Evolutionary conservation across 805 yeast species (phyloP), one percentile per base, ranked within the genome.

Genomic region (Teunomyces pallodes): DNA sequence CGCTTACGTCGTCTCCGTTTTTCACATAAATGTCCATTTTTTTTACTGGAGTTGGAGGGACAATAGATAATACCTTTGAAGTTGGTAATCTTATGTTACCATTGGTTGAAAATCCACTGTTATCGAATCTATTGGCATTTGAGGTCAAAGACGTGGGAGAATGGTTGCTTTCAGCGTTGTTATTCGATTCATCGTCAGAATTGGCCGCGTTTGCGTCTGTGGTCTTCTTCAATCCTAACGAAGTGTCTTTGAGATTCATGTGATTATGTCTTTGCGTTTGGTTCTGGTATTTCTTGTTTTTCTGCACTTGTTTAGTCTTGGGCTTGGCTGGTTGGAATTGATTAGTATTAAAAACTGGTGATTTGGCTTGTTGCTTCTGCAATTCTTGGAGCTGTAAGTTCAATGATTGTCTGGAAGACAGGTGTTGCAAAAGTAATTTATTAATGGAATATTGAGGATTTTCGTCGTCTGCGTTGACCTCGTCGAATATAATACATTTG

Each of bases 1-100:
- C 47, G 46, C 33, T 45, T 24, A 14, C 46, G 14, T 35, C 42
- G 39, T 41, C 44, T n/a, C 46, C 54, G 26, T 49, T 54, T 46
- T 50, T 54, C 36, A 64, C 49, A 10, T 53, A 57, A 51, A 59
- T 60, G 31, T 80, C 84, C 76, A 83, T 76, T 52, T 80, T 83
- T 59, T 79, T 84, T 7, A 81, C 82, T 0, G 89, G 91, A 0
- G 90, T 84, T 3, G 84, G 80, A 2, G 91, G 90, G 5, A 81
- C 64, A 10, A 86, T 73, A 30, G 58, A 53, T 55, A 63, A 41
- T 54, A 76, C 65, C 57, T 72, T 56, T 59, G 82, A 59, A 51
- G 76, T 60, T 33, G 83, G 88, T 60, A 84, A 57, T 64, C 70
- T 73, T 42, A 80, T 61, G 44, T 69, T 65, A 13, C 84, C 84